Base-by-base conservation (phyloP, 2,329 filamentous ascomycete genomes). In the Emmonsia crescens region DNA sequence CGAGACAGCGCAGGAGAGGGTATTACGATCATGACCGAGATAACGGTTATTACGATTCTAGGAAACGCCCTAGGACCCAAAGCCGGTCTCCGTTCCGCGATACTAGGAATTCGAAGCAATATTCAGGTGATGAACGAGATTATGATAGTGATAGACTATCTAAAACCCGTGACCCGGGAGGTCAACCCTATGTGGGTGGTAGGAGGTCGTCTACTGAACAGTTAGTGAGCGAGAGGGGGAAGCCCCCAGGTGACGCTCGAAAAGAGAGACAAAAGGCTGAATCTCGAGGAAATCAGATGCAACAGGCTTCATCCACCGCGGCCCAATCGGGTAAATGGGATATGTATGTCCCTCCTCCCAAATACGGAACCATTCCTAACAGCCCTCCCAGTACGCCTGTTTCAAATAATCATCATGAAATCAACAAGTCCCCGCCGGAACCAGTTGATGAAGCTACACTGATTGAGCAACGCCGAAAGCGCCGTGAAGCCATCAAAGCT, bases 391-490 rank as follows among this genome's bases (percentile, higher is more conserved):
- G 69, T 62, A 64, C 64, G 44, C 66, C 66, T 62, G 59, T 60
- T 44, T 55, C 64, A 57, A 62, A 66, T 52, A 68, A 65, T 33
- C 60, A 48, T 48, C 62, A 49, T 48, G 68, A 71, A 66, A 33
- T 16, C 38, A 71, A 72, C 64, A 66, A 65, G 61, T 67, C 76
- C 71, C 81, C 83, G 66, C 77, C 82, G 61, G 80, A 85, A 67
- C 80, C 83, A n/a, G 72, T 91, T 67, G 88, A 95, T 73, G 89
- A 95, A 77, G 89, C 88, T 64, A 86, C 89, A 67, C 82, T 93
- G 70, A 89, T 96, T 69, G 89, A 95, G 74, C 87, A 91, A 69
- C 88, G 92, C 61, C 88, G 91, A 33, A 91, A 88, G 71, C 85
- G 89, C 62, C 87, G 92, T 66, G 89, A 94, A 76, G 89, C 90